phyloP scores from a whole-genome alignment of 73 alveolate genomes.

The Symbiodinium pilosum region DNA sequence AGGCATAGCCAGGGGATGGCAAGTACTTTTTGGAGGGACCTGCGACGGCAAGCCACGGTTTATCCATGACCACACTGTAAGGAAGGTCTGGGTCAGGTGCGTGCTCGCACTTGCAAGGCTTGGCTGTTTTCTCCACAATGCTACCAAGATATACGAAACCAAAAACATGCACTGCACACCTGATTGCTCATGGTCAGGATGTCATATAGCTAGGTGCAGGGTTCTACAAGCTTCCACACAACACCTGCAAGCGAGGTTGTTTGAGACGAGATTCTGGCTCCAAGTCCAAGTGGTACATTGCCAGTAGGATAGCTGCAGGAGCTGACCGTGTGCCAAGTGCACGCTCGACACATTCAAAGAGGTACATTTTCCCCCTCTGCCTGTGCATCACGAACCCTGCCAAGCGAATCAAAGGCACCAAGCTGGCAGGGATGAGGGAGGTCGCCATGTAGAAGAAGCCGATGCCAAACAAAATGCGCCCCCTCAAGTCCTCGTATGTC shows the following conservation, averaged over 20 bases:
- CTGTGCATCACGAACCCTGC: constrained; percentile 83
- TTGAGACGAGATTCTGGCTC: constrained; percentile 46
- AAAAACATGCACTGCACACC: no score
- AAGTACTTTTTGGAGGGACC: no score
- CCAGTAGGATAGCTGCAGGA: constrained; percentile 78
- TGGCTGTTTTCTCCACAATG: no score
- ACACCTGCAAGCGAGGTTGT: no score
- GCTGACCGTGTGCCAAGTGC: constrained; percentile 53
- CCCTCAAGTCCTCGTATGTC: constrained; percentile 67
- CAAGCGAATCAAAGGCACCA: constrained; percentile 67
- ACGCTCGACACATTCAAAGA: constrained; percentile 67
- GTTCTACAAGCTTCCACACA: not conserved
- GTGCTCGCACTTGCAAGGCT: no score
- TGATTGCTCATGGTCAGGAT: no score
- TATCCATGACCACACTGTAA: no score
- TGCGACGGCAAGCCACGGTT: no score
- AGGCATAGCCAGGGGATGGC: no score
- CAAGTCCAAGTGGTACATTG: constrained; percentile 91
- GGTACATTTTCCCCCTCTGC: constrained; percentile 61
- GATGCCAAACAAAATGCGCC: constrained; percentile 61
- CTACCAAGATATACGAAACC: no score
- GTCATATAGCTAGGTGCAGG: no score
- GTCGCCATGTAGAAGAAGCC: constrained; percentile 91
- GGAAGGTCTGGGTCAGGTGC: no score
- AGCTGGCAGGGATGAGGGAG: constrained; percentile 26